phyloP scores from a whole-genome alignment of 768 basidiomycete genomes.

The Hysterangium stoloniferum region DNA sequence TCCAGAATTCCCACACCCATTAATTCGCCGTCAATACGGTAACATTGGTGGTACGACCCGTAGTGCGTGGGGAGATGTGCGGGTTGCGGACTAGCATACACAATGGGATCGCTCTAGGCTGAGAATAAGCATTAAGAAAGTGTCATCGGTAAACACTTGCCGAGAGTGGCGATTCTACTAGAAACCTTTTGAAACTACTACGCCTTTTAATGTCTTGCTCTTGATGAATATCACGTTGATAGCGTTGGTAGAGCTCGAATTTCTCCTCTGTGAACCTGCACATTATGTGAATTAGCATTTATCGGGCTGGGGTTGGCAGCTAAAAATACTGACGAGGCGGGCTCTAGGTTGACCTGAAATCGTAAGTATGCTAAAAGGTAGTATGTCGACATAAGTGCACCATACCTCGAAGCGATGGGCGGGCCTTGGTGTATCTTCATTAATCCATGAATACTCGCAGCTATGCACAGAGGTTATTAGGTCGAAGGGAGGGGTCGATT shows the following conservation, averaged over 20 bases:
- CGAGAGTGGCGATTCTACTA: slow-evolving; percentile 69
- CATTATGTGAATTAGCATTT: background rate
- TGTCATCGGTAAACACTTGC: slow-evolving; percentile 35
- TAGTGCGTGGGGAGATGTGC: slow-evolving; percentile 63
- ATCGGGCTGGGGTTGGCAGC: background rate
- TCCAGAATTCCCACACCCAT: slow-evolving; percentile 87
- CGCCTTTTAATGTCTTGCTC: slow-evolving; percentile 44
- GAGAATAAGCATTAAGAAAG: too few relatives aligned
- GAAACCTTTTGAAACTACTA: slow-evolving; percentile 58
- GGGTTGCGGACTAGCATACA: slow-evolving; percentile 42
- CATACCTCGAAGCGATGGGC: slow-evolving; percentile 57
- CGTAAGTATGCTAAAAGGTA: background rate
- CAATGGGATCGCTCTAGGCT: slow-evolving; percentile 50
- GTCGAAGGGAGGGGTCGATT: slow-evolving; percentile 27
- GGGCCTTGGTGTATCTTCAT: slow-evolving; percentile 19
- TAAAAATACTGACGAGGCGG: slow-evolving; percentile 43
- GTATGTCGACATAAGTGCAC: background rate
- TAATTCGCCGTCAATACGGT: slow-evolving; percentile 71
- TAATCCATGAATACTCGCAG: slow-evolving; percentile 37
- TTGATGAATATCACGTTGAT: slow-evolving; percentile 73
- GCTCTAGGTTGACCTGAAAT: slow-evolving; percentile 63
- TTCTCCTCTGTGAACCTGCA: slow-evolving; percentile 54
- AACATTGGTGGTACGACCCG: slow-evolving; percentile 91
- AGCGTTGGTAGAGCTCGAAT: slow-evolving; percentile 64
- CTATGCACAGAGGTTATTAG: slow-evolving; percentile 46